Conservation (phyloP, 2,329 filamentous ascomycete genomes). For the Fusarium longipes region DNA sequence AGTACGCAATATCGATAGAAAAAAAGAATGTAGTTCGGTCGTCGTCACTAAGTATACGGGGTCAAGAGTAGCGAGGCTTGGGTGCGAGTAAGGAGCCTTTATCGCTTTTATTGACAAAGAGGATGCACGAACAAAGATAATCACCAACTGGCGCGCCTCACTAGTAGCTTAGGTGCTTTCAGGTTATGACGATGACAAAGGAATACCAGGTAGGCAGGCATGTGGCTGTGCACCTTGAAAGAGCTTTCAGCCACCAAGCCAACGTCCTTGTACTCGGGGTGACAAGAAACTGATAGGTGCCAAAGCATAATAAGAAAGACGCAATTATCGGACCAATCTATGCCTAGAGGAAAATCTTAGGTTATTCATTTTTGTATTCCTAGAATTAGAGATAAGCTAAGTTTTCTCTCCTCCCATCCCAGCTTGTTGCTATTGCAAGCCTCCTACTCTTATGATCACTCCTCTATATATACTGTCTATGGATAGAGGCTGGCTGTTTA, state of each 20-base stretch:
- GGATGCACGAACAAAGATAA: conserved; percentile 32
- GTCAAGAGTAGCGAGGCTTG: background rate
- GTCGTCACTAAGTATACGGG: background rate
- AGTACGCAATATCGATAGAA: background rate
- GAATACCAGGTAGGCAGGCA: conserved; percentile 19
- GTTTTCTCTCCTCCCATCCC: no score
- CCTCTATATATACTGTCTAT: no score
- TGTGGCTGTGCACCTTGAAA: conserved; percentile 33
- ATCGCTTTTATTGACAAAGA: conserved; percentile 35
- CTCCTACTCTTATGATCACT: no score
- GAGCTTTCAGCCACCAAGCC: background rate
- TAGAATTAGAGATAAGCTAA: no score
- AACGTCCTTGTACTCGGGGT: background rate
- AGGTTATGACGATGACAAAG: conserved; percentile 47
- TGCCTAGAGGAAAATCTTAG: no score
- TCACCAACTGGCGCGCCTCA: conserved; percentile 7
- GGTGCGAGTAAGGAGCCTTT: background rate
- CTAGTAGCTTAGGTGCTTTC: background rate
- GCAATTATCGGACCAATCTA: no score
- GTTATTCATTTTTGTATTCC: no score
- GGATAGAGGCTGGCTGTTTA: no score
- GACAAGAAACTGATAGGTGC: no score
- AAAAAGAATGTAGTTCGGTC: conserved; percentile 2
- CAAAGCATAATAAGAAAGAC: no score
- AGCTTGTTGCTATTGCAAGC: no score